A percentile compares a stretch with the other conserved stretches of the same genome.
These are phyloP conservation scores for Mortierella sp. DNA, from an alignment of 371 early-diverging fungal genomes.

Conservation along the genomic window DNA sequence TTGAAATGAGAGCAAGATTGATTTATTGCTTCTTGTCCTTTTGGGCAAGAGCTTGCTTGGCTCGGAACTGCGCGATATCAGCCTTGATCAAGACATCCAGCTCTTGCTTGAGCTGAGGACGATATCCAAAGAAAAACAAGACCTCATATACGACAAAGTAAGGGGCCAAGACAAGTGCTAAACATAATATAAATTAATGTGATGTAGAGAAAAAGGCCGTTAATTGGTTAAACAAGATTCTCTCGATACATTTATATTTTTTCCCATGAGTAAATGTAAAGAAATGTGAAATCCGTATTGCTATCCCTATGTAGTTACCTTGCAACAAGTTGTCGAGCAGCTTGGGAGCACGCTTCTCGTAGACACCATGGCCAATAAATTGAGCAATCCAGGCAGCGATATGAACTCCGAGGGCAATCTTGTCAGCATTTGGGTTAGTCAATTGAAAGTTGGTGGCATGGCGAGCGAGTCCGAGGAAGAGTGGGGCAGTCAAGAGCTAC, in stretches of 20 bases:
- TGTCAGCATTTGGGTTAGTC: slow-evolving; percentile 64
- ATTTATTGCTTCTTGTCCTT: slow-evolving; percentile 44
- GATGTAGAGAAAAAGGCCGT: background rate
- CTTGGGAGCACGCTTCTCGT: slow-evolving; percentile 92
- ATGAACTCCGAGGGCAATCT: slow-evolving; percentile 71
- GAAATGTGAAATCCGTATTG: background rate
- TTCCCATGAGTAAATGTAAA: background rate
- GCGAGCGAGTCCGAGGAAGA: slow-evolving; percentile 70
- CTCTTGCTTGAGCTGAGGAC: slow-evolving; percentile 76
- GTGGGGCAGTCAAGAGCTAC: slow-evolving; percentile 70
- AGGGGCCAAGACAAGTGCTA: slow-evolving; percentile 92
- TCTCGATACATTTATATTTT: background rate
- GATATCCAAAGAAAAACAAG: slow-evolving; percentile 89
- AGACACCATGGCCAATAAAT: slow-evolving; percentile 89
- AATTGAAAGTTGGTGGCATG: slow-evolving; percentile 70
- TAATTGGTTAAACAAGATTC: background rate
- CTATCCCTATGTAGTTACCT: slow-evolving; percentile 30
- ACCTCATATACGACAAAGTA: slow-evolving; percentile 94
- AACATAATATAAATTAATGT: slow-evolving; percentile 8
- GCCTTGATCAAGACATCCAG: slow-evolving; percentile 71
- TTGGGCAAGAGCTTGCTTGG: slow-evolving; percentile 43
- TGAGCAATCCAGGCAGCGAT: slow-evolving; percentile 88
- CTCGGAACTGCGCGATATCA: slow-evolving; percentile 76
- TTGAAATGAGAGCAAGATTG: background rate
- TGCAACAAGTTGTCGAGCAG: slow-evolving; percentile 88